phyloP scores from a whole-genome alignment of 1,284 basidiomycete species.

The Cryptococcus sp. region DNA sequence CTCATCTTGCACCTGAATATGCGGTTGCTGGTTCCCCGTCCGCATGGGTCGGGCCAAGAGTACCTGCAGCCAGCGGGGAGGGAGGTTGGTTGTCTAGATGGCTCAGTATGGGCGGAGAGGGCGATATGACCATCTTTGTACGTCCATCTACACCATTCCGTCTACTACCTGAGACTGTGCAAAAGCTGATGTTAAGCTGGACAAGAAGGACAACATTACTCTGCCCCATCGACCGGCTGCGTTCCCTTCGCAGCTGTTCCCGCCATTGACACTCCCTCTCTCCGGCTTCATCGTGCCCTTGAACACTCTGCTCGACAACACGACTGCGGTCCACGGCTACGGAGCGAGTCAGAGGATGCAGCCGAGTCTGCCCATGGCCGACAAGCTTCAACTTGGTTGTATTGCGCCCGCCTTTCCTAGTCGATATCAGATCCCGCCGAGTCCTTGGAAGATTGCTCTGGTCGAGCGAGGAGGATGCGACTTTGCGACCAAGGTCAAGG shows the following conservation, averaged over 20 bases:
- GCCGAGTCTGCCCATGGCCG: background rate
- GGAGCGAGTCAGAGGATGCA: background rate
- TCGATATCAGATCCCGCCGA: conserved; percentile 11
- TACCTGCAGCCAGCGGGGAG: conserved; percentile 1
- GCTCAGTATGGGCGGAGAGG: conserved; percentile 40
- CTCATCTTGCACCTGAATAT: too few species aligned
- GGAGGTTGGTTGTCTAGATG: conserved; percentile 31
- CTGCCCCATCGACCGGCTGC: conserved; percentile 44
- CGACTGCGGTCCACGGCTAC: background rate
- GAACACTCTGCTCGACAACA: background rate
- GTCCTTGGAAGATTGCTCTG: conserved; percentile 59
- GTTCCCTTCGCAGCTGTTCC: conserved; percentile 34
- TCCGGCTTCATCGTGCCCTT: conserved; percentile 26
- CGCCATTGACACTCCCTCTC: conserved; percentile 25
- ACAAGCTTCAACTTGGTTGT: conserved; percentile 19
- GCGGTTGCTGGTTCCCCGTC: too few species aligned
- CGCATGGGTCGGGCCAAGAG: too few species aligned
- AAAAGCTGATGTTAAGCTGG: background rate
- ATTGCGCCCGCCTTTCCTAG: conserved; percentile 22
- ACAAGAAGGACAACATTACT: conserved; percentile 26
- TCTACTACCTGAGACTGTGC: background rate
- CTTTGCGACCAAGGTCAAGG: conserved; percentile 77
- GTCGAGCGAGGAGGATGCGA: conserved; percentile 79
- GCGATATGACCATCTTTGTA: conserved; percentile 28
- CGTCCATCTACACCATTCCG: conserved; percentile 8